phyloP scores from a whole-genome alignment of 306 rosid genomes.

The Dryas octopetala region DNA sequence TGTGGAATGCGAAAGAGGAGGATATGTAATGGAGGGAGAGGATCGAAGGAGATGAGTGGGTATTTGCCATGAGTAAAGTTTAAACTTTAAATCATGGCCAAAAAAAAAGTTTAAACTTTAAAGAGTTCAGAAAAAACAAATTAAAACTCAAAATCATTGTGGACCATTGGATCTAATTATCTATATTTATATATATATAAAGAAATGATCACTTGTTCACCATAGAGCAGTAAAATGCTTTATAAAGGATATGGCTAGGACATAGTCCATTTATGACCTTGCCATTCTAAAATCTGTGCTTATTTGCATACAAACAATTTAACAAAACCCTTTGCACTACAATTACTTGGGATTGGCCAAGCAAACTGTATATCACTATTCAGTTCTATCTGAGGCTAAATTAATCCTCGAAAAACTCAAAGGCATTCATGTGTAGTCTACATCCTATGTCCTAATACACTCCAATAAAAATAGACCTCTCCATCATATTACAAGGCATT shows the following conservation, averaged over 20 bases:
- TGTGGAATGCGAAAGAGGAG: no score
- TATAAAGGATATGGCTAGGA: background rate
- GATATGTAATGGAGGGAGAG: no score
- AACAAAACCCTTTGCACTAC: background rate
- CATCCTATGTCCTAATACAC: background rate
- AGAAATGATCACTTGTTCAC: no score
- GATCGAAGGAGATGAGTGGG: no score
- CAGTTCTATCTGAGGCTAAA: background rate
- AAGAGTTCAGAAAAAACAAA: no score
- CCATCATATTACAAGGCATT: background rate
- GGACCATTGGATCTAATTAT: no score
- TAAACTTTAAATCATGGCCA: no score
- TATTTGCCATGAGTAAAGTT: no score
- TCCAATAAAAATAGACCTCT: conserved; percentile 6
- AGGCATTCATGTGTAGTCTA: background rate
- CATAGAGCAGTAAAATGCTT: no score
- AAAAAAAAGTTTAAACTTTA: no score
- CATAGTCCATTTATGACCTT: background rate
- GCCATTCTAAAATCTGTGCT: background rate
- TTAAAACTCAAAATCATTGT: no score
- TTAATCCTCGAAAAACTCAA: background rate
- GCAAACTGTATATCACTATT: background rate
- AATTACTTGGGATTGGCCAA: background rate
- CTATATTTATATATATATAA: no score
- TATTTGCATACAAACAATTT: background rate